phyloP scores from a whole-genome alignment of 805 yeast genomes.

The Saturnispora quitensis region DNA sequence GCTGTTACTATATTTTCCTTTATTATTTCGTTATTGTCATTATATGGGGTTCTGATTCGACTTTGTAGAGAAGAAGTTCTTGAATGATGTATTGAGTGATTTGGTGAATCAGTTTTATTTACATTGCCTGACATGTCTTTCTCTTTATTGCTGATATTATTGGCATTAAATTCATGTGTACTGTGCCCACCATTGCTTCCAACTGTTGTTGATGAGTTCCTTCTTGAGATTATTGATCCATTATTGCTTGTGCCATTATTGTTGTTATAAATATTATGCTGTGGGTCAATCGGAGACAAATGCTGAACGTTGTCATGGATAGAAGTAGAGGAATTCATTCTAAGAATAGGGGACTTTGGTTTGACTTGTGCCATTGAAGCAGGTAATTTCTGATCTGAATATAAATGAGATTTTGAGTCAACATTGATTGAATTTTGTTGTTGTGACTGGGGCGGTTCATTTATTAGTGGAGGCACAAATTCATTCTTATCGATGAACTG shows the following conservation, averaged over 20 bases:
- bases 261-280: constrained; percentile 6
- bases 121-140: constrained; percentile 4
- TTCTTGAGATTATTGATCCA: constrained; percentile 12
- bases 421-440: constrained; percentile 2
- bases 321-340: constrained; percentile 26
- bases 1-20: background rate
- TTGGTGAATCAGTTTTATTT: constrained; percentile 7
- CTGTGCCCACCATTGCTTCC: background rate
- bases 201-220: constrained; percentile 11
- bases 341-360: constrained; percentile 27
- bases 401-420: constrained; percentile 5
- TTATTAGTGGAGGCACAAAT: background rate
- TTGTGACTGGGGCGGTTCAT: background rate
- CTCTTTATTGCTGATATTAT: constrained; percentile 7
- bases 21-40: background rate
- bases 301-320: constrained; percentile 14
- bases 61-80: constrained; percentile 6
- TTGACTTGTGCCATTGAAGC: constrained; percentile 28
- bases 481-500: background rate
- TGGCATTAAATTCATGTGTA: constrained; percentile 6
- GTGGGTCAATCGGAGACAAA: constrained; percentile 10
- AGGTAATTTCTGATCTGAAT: constrained; percentile 18
- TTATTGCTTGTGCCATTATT: background rate
- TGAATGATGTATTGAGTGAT: constrained; percentile 5
- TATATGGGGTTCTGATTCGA: constrained; percentile 10